Base-by-base conservation (phyloP, 2,329 filamentous ascomycete species). In the Raffaelea ambrosiae region DNA sequence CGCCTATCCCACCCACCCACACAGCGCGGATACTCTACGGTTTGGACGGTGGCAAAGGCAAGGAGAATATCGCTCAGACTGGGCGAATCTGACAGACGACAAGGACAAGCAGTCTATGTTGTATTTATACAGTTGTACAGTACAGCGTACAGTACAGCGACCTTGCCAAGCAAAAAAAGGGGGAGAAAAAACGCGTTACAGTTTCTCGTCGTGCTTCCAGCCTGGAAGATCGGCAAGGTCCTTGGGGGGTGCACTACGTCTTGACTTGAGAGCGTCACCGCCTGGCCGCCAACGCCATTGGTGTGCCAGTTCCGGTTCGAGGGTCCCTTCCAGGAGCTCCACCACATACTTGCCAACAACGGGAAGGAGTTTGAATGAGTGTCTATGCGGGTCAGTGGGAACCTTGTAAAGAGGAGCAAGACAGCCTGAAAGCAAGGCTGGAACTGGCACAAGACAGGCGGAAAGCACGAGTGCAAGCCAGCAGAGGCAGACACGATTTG, bases 281-380 rank as follows among this genome's bases (percentile, higher is more conserved):
- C 47, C 47, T 8, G 47, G 47, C 18, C 47, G 38, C 47, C 47
- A 49, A 20, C 33, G 20, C 47, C 47, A 49, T 11, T 39, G 16
- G 9, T 49, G 29, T 2, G 43, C 43, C 21, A 49, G 16, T 2
- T 43, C 43, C 2, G 47, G 2, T 10, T 19, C n/a, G 14, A 49
- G 33, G 11, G 39, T 46, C 13, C 43, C 47, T 19, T 49, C 47
- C 10, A 49, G 11, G 18, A 49, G 47, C 18, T 39, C 47, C 3
- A 49, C 47, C 5, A 49, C 29, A 20, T 49, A 23, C 33, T 49
- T 46, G n/a, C 47, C 47, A 7, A 49, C 40, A 31, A 16, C 46
- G 5, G 47, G 47, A 2, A 49, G 43, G 2, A 49, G n/a, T 21
- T 49, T 49, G 22, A 49, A 49, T 3, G 47, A 49, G 20, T 49